Percentiles rank a stretch among this genome's conserved stretches.
These are phyloP conservation scores for Glycine latifolia DNA, from an alignment of 306 rosid genomes.

Conservation along the genomic window DNA sequence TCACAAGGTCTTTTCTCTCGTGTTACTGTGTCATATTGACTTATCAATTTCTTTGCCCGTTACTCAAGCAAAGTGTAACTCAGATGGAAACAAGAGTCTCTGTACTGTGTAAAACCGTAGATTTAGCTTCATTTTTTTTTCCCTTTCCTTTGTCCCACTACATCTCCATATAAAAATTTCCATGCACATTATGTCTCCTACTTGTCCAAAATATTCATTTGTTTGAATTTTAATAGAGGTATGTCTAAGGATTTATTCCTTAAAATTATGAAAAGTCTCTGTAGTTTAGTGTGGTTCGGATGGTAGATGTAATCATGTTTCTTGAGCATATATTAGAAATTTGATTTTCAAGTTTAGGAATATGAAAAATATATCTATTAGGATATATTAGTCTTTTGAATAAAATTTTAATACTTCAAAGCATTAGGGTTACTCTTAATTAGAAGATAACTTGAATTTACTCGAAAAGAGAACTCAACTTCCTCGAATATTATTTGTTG, in stretches of 20 bases:
- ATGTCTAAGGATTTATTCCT: constrained; percentile 2
- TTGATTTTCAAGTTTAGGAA: too few species aligned
- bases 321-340: too few species aligned
- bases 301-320: too few species aligned
- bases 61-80: constrained; percentile 46
- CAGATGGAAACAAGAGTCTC: constrained; percentile 50
- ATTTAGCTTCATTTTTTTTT: constrained; percentile 24
- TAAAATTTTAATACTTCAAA: too few species aligned
- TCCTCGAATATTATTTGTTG: too few species aligned
- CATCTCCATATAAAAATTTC: constrained; percentile 37
- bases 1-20: constrained; percentile 1
- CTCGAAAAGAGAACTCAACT: too few species aligned
- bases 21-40: constrained; percentile 38
- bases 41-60: constrained; percentile 46
- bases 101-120: constrained; percentile 51
- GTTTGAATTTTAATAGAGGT: constrained; percentile 34
- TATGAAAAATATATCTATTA: too few species aligned
- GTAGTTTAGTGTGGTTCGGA: too few species aligned
- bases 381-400: too few species aligned
- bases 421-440: too few species aligned
- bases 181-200: constrained; percentile 33
- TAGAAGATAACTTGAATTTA: too few species aligned
- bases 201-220: constrained; percentile 30
- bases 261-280: too few species aligned
- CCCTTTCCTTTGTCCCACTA: constrained; percentile 26